These are phyloP conservation scores for Rhizopogon vulgaris DNA, from an alignment of 768 basidiomycete species.

Conservation along the genomic window DNA sequence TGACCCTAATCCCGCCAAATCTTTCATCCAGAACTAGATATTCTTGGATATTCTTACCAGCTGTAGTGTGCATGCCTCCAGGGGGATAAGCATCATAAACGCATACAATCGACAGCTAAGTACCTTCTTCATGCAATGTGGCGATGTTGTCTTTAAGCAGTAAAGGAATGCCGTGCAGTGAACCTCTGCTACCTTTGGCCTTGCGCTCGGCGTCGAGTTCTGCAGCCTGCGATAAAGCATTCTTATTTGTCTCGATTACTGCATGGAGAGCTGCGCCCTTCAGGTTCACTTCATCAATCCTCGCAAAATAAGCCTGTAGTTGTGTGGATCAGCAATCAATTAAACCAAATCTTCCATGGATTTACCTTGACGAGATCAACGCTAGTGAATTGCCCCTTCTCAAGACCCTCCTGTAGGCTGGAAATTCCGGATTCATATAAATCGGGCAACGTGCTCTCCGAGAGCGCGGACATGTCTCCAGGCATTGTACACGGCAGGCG, in stretches of 20 bases:
- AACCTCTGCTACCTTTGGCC: slow-evolving; percentile 12
- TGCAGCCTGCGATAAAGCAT: slow-evolving; percentile 24
- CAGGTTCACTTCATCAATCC: slow-evolving; percentile 33
- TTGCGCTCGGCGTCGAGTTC: slow-evolving; percentile 22
- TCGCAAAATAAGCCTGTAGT: slow-evolving; percentile 28
- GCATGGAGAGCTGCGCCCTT: slow-evolving; percentile 26
- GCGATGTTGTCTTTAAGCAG: slow-evolving; percentile 20
- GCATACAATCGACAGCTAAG: neutral
- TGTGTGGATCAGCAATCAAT: neutral
- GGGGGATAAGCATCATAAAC: neutral
- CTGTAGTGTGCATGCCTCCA: slow-evolving; percentile 34
- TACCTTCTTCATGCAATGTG: slow-evolving; percentile 21
- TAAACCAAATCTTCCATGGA: neutral
- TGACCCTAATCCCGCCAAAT: slow-evolving; percentile 20
- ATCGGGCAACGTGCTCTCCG: slow-evolving; percentile 38
- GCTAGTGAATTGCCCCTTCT: slow-evolving; percentile 47
- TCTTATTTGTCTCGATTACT: slow-evolving; percentile 29
- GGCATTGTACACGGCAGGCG: slow-evolving; percentile 5
- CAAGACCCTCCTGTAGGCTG: slow-evolving; percentile 50
- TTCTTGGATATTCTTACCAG: slow-evolving; percentile 15
- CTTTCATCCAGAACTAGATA: neutral
- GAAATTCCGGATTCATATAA: slow-evolving; percentile 56
- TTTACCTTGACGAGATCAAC: slow-evolving; percentile 57
- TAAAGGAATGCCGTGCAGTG: slow-evolving; percentile 28
- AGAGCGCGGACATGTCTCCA: slow-evolving; percentile 9